These are phyloP conservation scores for Eutrema yunnanense DNA, from an alignment of 345 rosid species.

Conservation along the genomic window DNA sequence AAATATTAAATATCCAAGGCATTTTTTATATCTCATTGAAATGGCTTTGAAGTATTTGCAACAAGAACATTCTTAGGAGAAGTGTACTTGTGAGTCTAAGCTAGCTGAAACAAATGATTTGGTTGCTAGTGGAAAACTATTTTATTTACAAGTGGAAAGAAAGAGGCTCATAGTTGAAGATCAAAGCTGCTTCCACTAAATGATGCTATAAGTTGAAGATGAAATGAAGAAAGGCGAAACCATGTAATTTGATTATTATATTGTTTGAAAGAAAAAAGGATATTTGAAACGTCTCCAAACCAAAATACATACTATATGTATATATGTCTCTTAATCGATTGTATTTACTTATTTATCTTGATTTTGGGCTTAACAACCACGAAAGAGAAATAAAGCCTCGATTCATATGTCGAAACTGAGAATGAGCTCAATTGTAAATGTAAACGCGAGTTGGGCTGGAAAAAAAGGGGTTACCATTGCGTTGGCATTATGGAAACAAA, in stretches of 20 bases:
- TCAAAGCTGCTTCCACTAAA: not conserved
- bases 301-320: not conserved
- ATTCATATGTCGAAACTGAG: not conserved
- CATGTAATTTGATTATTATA: not conserved
- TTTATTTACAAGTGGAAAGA: not conserved
- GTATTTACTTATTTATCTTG: not conserved
- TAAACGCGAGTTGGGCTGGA: no score
- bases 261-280: not conserved
- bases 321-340: not conserved
- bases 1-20: not conserved
- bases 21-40: constrained; percentile 19
- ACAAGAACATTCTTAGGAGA: constrained; percentile 40
- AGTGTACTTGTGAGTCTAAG: constrained; percentile 52
- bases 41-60: constrained; percentile 46
- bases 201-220: not conserved
- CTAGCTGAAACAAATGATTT: constrained; percentile 56
- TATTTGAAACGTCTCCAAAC: not conserved
- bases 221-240: not conserved
- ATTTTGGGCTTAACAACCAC: not conserved
- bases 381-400: not conserved
- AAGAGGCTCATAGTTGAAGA: not conserved
- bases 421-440: not conserved
- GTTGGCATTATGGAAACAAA: no score
- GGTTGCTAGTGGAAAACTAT: constrained; percentile 3
- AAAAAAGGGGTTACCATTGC: no score